These are phyloP conservation scores for Cyclanthera cordifolia DNA, from an alignment of 306 rosid species.

Conservation along the genomic window DNA sequence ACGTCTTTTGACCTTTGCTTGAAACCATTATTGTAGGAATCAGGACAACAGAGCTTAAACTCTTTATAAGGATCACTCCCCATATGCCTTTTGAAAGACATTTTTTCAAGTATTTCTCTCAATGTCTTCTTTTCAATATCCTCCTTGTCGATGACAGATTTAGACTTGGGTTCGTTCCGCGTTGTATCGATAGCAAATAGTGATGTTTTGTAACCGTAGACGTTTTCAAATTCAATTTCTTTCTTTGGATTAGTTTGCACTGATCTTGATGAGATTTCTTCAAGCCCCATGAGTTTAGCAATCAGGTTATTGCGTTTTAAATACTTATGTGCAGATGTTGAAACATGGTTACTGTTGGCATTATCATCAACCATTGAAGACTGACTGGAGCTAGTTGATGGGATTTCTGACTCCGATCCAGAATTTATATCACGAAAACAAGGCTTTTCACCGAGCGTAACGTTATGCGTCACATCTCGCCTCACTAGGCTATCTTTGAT, in stretches of 20 bases:
- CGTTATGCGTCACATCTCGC: constrained; percentile 16
- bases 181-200: constrained; percentile 34
- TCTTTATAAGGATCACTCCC: constrained; percentile 32
- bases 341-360: constrained; percentile 34
- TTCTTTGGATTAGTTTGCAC: constrained; percentile 26
- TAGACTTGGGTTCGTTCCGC: constrained; percentile 33
- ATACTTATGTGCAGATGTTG: constrained; percentile 28
- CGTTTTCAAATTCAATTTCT: constrained; percentile 35
- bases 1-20: constrained; percentile 13
- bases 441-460: constrained; percentile 21
- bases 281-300: constrained; percentile 88
- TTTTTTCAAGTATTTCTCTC: constrained; percentile 59
- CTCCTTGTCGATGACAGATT: constrained; percentile 20
- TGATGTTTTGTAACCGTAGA: constrained; percentile 37
- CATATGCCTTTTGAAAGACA: constrained; percentile 47
- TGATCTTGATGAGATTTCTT: constrained; percentile 39
- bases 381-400: constrained; percentile 62
- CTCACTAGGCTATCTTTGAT: constrained; percentile 29
- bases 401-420: constrained; percentile 36
- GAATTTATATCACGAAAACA: constrained; percentile 18
- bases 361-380: constrained; percentile 31
- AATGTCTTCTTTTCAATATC: constrained; percentile 38
- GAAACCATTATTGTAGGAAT: constrained; percentile 15
- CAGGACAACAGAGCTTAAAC: constrained; percentile 18
- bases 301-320: constrained; percentile 46